Percentiles rank a stretch among this genome's conserved stretches.
phyloP scores from a whole-genome alignment of 768 basidiomycete genomes.

The Amanita rubescens region DNA sequence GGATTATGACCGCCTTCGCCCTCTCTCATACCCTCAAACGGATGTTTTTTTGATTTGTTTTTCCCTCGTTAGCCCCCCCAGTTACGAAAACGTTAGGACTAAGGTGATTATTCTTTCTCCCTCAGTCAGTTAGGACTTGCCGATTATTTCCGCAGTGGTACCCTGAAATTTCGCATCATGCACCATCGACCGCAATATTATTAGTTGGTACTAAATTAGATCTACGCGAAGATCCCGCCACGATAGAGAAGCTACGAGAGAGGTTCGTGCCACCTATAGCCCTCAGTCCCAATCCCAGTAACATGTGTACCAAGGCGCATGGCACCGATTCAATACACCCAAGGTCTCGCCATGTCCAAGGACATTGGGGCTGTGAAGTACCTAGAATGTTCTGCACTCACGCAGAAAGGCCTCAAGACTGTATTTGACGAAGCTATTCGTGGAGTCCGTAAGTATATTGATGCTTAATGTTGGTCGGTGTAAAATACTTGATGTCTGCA shows the following conservation, averaged over 20 bases:
- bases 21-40: slow-evolving; percentile 97
- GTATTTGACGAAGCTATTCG: slow-evolving; percentile 99
- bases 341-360: slow-evolving; percentile 85
- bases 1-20: slow-evolving; percentile 96
- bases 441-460: slow-evolving; percentile 73
- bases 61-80: slow-evolving; percentile 94
- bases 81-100: slow-evolving; percentile 97
- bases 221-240: slow-evolving; percentile 89
- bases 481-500: slow-evolving; percentile 19
- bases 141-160: slow-evolving; percentile 59
- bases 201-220: slow-evolving; percentile 97
- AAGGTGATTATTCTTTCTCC: slow-evolving; percentile 52
- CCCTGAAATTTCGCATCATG: slow-evolving; percentile 96
- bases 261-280: slow-evolving; percentile 39
- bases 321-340: slow-evolving; percentile 88
- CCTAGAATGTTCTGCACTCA: slow-evolving; percentile 91
- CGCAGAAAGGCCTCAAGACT: slow-evolving; percentile 97
- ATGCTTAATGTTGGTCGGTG: not conserved
- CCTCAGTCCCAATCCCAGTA: not conserved
- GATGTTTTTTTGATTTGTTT: slow-evolving; percentile 99
- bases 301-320: slow-evolving; percentile 55
- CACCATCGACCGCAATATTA: slow-evolving; percentile 88
- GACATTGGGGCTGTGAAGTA: slow-evolving; percentile 97
- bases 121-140: slow-evolving; percentile 8
- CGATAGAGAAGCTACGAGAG: slow-evolving; percentile 89